These are phyloP conservation scores for Asterophora lycoperdoides DNA, from an alignment of 768 basidiomycete genomes.

Conservation along the genomic window DNA sequence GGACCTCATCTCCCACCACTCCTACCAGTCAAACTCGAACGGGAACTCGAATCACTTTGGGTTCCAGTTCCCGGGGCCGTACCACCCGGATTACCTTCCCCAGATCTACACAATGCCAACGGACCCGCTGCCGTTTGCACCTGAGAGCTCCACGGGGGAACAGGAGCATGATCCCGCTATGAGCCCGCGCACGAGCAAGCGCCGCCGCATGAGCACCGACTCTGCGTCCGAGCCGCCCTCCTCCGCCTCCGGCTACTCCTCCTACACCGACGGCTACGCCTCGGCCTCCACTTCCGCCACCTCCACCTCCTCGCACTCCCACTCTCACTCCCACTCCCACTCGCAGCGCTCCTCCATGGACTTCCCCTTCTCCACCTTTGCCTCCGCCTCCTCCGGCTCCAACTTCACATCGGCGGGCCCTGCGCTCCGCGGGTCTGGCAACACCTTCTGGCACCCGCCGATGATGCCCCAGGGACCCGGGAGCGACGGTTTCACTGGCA, in stretches of 20 bases:
- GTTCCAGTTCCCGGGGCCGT: constrained; percentile 63
- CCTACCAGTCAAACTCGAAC: no score
- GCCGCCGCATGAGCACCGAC: constrained; percentile 66
- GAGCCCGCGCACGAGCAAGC: constrained; percentile 55
- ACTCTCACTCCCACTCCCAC: no score
- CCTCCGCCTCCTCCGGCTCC: no score
- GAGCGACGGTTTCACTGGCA: no score
- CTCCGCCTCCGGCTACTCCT: constrained; percentile 60
- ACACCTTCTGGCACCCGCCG: constrained; percentile 77
- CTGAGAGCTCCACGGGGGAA: constrained; percentile 42
- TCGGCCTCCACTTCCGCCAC: constrained; percentile 45
- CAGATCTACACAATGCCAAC: constrained; percentile 44
- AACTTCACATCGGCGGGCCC: constrained; percentile 36
- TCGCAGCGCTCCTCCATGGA: constrained; percentile 66
- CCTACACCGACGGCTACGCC: constrained; percentile 61
- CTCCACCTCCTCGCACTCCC: constrained; percentile 50
- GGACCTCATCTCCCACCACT: constrained; percentile 22
- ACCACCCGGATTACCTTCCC: constrained; percentile 66
- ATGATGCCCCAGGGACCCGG: constrained; percentile 48
- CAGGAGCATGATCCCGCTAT: constrained; percentile 24
- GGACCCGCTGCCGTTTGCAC: constrained; percentile 53
- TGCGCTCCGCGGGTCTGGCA: constrained; percentile 52
- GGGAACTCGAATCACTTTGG: no score
- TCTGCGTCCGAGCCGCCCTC: constrained; percentile 51
- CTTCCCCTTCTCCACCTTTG: constrained; percentile 55